Percentiles rank a stretch among this genome's conserved stretches.
Evolutionary conservation across 2,329 filamentous ascomycete species (phyloP).

Genomic region (Fusarium humuli): DNA sequence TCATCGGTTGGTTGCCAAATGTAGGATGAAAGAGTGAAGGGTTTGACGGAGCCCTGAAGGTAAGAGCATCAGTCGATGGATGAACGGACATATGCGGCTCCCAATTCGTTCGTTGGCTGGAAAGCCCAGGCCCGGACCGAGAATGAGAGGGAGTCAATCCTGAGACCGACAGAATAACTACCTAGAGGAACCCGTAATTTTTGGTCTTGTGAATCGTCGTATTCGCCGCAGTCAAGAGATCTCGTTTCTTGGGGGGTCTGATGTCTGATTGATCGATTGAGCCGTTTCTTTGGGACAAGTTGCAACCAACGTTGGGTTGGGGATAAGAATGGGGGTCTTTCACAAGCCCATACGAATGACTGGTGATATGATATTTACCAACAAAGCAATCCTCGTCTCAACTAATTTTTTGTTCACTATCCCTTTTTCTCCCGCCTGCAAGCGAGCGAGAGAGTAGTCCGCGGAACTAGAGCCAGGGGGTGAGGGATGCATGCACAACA

Average conservation of each 20-base stretch:
- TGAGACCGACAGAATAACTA: conserved; percentile 22
- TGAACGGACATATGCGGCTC: conserved; percentile 45
- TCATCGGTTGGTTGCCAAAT: conserved; percentile 30
- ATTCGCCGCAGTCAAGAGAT: conserved; percentile 38
- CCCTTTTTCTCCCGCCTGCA: conserved; percentile 13
- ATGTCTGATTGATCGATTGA: conserved; percentile 23
- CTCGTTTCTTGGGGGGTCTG: conserved; percentile 3
- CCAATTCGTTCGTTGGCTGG: conserved; percentile 44
- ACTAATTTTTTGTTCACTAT: conserved; percentile 11
- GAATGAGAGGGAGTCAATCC: conserved; percentile 34
- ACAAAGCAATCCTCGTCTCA: conserved; percentile 17
- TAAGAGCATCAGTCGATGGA: conserved; percentile 45
- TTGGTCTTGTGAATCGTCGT: conserved; percentile 34
- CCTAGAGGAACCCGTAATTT: conserved; percentile 20
- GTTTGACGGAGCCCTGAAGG: conserved; percentile 39
- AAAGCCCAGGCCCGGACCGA: conserved; percentile 41
- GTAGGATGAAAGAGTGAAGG: conserved; percentile 43
- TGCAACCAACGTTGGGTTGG: conserved; percentile 32
- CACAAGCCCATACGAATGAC: conserved; percentile 13
- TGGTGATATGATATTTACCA: conserved; percentile 31
- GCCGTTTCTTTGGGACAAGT: conserved; percentile 14
- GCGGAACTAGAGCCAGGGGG: conserved; percentile 10
- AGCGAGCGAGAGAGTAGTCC: conserved; percentile 18
- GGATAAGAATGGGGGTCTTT: conserved; percentile 29
- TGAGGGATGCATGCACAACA: conserved; percentile 11